Conservation (phyloP, 352 stramenopile species). For the Globisporangium nodosum region DNA sequence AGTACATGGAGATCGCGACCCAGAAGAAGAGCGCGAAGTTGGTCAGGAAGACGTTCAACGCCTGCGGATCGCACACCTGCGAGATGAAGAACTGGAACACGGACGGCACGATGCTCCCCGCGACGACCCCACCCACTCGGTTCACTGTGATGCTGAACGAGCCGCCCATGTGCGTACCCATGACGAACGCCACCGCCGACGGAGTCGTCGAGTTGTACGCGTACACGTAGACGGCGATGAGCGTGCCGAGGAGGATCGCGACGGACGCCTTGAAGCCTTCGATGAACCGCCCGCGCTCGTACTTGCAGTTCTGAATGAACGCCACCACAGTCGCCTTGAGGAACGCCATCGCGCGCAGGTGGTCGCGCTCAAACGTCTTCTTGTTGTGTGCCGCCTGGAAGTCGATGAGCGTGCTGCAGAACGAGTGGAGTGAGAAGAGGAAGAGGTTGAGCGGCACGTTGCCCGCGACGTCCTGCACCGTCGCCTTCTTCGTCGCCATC, state of each 20-base stretch:
- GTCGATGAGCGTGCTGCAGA: conserved; percentile 36
- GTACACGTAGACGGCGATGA: conserved; percentile 41
- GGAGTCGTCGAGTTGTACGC: conserved; percentile 34
- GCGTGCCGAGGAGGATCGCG: conserved; percentile 29
- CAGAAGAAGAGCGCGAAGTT: conserved; percentile 48
- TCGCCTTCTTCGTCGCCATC: conserved; percentile 19
- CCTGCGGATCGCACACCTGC: conserved; percentile 12
- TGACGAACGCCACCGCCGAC: conserved; percentile 37
- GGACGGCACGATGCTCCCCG: conserved; percentile 39
- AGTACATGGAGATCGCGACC: conserved; percentile 59
- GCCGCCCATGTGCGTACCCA: conserved; percentile 49
- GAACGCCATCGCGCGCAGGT: conserved; percentile 14
- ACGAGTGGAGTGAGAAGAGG: conserved; percentile 45
- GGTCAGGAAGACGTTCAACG: conserved; percentile 30
- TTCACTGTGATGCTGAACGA: conserved; percentile 53
- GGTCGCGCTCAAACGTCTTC: conserved; percentile 22
- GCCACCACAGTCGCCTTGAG: background rate
- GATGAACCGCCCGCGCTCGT: conserved; percentile 20
- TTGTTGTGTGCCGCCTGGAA: conserved; percentile 33
- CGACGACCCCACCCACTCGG: conserved; percentile 39
- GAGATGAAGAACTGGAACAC: conserved; percentile 51
- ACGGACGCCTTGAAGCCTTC: conserved; percentile 24
- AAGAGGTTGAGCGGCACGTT: conserved; percentile 52
- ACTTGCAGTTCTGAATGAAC: background rate
- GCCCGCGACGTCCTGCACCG: conserved; percentile 28